Conservation (phyloP, 2,329 filamentous ascomycete species). For the Falciphora oryzae region DNA sequence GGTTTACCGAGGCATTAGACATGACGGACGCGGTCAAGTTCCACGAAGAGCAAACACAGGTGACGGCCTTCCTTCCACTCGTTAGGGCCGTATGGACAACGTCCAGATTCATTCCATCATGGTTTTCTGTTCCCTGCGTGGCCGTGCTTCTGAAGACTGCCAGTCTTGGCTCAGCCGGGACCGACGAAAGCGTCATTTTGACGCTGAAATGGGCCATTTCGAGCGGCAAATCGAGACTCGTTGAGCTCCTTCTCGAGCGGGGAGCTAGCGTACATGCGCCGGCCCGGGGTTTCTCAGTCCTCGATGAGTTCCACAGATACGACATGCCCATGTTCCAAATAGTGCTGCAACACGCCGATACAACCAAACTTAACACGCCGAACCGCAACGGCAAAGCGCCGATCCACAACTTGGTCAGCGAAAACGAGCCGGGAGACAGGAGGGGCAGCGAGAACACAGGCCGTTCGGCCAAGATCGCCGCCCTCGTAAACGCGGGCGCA, state of each 20-base stretch:
- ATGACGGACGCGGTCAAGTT: background rate
- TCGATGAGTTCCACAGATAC: slow-evolving; percentile 1
- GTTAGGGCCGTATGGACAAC: background rate
- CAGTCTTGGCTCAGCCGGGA: background rate
- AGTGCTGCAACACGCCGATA: background rate
- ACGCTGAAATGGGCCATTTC: background rate
- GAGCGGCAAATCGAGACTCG: background rate
- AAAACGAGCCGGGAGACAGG: background rate
- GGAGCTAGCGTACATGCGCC: background rate
- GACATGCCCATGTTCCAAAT: slow-evolving; percentile 1
- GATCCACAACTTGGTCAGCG: background rate
- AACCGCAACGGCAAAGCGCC: background rate
- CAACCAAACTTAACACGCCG: background rate
- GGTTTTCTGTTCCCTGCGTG: background rate
- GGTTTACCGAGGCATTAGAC: background rate
- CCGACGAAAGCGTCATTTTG: background rate
- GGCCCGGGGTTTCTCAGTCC: background rate
- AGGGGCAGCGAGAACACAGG: background rate
- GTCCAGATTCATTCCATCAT: background rate
- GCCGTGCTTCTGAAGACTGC: background rate
- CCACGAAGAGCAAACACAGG: slow-evolving; percentile 1
- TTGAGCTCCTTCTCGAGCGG: background rate
- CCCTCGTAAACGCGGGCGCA: background rate
- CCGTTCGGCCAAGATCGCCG: background rate
- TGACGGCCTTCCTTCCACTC: background rate